A percentile compares a stretch with the other conserved stretches of the same genome.
phyloP scores from a whole-genome alignment of 345 rosid genomes.

The Conringia planisiliqua region DNA sequence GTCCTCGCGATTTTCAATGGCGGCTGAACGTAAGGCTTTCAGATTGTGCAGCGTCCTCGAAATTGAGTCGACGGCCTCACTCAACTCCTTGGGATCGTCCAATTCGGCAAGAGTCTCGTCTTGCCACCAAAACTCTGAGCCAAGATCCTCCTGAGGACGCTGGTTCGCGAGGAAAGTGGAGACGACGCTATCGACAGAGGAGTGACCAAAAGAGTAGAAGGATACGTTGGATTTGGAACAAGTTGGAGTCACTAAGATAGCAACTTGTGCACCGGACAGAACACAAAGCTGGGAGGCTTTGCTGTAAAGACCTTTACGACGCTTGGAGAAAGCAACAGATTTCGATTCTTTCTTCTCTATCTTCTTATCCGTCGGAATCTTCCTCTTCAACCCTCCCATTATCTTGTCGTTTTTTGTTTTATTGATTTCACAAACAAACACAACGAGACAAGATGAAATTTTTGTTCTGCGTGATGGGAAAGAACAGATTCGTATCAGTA shows the following conservation, averaged over 20 bases:
- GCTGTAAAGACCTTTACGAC: conserved; percentile 18
- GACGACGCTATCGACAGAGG: conserved; percentile 19
- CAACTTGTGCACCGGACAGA: conserved; percentile 5
- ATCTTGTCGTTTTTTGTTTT: neutral
- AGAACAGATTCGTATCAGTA: neutral
- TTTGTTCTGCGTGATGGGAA: neutral
- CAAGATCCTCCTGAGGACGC: neutral
- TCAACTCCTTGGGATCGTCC: neutral
- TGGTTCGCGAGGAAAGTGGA: conserved; percentile 6
- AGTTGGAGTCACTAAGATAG: neutral
- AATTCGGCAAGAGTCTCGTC: neutral
- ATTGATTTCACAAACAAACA: neutral
- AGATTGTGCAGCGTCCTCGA: conserved; percentile 2
- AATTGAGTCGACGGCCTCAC: neutral
- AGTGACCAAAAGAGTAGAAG: conserved; percentile 25
- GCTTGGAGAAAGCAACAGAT: conserved; percentile 15
- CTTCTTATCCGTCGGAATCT: neutral
- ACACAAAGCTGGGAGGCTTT: conserved; percentile 21
- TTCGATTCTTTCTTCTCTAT: neutral
- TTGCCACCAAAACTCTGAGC: conserved; percentile 16
- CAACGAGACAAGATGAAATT: neutral
- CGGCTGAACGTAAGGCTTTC: neutral
- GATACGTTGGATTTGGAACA: conserved; percentile 2
- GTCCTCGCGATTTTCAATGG: neutral
- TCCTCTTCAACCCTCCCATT: conserved; percentile 23